A percentile compares a stretch with the other conserved stretches of the same genome.
These are phyloP conservation scores for Sclerotinia sclerotiorum DNA, from an alignment of 2,329 filamentous ascomycete species.

Conservation along the genomic window DNA sequence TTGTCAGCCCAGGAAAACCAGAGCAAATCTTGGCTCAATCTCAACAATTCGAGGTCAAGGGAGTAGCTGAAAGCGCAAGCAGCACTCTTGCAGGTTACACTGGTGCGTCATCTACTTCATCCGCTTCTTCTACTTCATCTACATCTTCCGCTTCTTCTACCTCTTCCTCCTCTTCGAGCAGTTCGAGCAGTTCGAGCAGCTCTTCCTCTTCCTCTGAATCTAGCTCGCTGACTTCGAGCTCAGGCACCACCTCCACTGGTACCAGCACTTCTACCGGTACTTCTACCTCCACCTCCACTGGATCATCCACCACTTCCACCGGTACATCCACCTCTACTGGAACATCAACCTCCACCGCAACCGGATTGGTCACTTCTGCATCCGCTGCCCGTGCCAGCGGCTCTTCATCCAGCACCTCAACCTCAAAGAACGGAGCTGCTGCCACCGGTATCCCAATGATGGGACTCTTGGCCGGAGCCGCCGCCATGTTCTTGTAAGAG, in stretches of 20 bases:
- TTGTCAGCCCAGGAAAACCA: conserved; percentile 18
- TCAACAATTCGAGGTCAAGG: conserved; percentile 22
- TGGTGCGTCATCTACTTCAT: conserved; percentile 20
- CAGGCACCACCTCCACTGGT: neutral
- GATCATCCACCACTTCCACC: conserved; percentile 4
- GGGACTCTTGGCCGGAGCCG: conserved; percentile 21
- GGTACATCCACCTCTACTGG: neutral
- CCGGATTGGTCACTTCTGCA: neutral
- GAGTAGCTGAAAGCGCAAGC: conserved; percentile 14
- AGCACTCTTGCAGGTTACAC: conserved; percentile 25
- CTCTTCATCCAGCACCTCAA: neutral
- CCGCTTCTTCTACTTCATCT: neutral
- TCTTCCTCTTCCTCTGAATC: neutral
- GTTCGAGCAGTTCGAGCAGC: neutral
- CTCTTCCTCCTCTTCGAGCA: neutral
- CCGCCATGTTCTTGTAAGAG: conserved; percentile 22
- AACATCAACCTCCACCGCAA: neutral
- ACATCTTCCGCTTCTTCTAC: neutral
- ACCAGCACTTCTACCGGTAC: neutral
- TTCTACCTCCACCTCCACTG: conserved; percentile 1
- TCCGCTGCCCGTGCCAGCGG: neutral
- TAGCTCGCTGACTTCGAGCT: conserved; percentile 9
- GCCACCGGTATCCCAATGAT: conserved; percentile 22
- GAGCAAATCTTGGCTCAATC: conserved; percentile 23
- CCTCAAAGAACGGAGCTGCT: conserved; percentile 14